Base-by-base conservation (phyloP, 371 early-diverging fungal genomes). In the Lichtheimia ramosa region DNA sequence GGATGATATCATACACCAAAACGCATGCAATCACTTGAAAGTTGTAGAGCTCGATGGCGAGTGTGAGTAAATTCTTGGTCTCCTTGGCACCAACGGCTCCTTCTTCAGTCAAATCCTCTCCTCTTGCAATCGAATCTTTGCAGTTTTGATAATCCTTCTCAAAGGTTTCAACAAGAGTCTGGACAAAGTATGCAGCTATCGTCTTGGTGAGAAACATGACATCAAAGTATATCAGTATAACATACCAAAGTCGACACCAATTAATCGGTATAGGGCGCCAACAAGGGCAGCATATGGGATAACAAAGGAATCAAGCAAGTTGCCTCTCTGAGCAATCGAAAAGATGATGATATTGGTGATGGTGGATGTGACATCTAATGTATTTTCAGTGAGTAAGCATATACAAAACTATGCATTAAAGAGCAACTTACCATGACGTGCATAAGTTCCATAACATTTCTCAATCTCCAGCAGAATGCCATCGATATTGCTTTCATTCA, bases 401-500 rank as follows among this genome's bases (percentile, higher is more conserved):
- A 46, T 21, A 46, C 5, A 14, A 18, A 16, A 14, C n/a, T 16
- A 46, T 46, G 21, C 46, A 46, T 27, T 15, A 4, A 28, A 39
- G n/a, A n/a, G 18, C 10, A 21, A 34, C 52, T 66, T 81, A 88
- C 89, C 90, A 66, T 94, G 91, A 40, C 96, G 89, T 41, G 90
- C 85, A 70, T 93, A 85, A 59, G 84, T 83, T 54, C 88, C 74
- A 66, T 92, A 95, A 41, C 87, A 82, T 27, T 83, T 87, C 61
- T 95, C 95, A 52, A 95, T 82, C 27, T 90, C 90, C 58, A 79
- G 43, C 14, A 96, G 61, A 54, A 95, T 96, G 18, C 85, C 81
- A 63, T 95, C 96, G 48, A 96, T 86, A 66, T 95, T 96, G 67
- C 88, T 84, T 71, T 95, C 97, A 71, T 90, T 93, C 68, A 96